Percentiles rank a stretch among this genome's conserved stretches.
phyloP scores from a whole-genome alignment of 2,329 filamentous ascomycete species.

The Zasmidium citrigriseum region DNA sequence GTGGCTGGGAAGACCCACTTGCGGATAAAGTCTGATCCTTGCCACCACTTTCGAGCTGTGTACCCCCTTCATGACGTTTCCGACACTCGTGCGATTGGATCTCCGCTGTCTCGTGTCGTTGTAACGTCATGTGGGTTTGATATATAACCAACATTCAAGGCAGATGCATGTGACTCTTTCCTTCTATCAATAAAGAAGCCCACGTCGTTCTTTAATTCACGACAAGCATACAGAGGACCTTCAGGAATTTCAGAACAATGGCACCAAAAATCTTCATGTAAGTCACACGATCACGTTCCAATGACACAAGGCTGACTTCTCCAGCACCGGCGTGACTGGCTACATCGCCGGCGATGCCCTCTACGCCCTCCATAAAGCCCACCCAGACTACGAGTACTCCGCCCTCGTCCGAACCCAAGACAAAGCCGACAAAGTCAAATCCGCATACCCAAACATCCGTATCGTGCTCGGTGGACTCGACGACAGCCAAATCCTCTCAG shows the following conservation, averaged over 20 bases:
- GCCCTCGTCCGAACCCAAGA: constrained; percentile 53
- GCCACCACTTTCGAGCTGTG: neutral
- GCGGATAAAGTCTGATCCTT: neutral
- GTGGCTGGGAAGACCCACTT: neutral
- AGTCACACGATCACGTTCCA: constrained; percentile 1
- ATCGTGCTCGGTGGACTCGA: constrained; percentile 56
- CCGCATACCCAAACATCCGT: constrained; percentile 39
- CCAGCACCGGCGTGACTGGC: constrained; percentile 37
- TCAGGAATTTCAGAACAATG: constrained; percentile 15
- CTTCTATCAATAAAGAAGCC: neutral
- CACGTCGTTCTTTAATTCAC: too few species aligned
- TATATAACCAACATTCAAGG: neutral
- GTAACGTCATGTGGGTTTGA: neutral
- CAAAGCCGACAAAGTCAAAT: constrained; percentile 46
- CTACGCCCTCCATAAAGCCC: constrained; percentile 45
- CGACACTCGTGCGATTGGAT: neutral
- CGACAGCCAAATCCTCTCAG: constrained; percentile 45
- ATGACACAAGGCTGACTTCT: constrained; percentile 2
- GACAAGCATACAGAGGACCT: too few species aligned
- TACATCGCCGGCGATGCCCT: constrained; percentile 51
- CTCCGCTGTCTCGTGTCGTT: neutral
- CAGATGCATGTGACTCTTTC: neutral
- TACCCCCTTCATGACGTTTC: neutral
- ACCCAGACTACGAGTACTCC: constrained; percentile 53
- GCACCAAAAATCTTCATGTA: constrained; percentile 34